phyloP scores from a whole-genome alignment of 1,284 basidiomycete species.

The Marasmius fiardii region DNA sequence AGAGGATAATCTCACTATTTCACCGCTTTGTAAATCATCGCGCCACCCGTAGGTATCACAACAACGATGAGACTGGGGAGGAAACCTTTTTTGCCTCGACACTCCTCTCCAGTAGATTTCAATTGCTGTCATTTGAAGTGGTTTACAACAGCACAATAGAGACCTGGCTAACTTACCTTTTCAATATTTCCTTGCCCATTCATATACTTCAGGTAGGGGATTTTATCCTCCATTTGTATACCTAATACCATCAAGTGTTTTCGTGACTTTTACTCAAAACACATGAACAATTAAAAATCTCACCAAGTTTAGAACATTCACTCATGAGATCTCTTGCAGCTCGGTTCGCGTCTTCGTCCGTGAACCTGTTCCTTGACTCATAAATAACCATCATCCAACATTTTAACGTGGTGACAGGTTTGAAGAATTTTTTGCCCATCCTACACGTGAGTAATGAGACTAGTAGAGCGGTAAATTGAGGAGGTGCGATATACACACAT shows the following conservation, averaged over 20 bases:
- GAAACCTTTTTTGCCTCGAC: background rate
- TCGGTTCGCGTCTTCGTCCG: background rate
- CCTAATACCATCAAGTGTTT: background rate
- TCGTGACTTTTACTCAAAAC: background rate
- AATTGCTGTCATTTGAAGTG: background rate
- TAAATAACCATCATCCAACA: constrained; percentile 3
- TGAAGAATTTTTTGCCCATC: background rate
- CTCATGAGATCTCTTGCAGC: background rate
- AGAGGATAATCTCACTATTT: background rate
- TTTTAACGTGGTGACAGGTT: background rate
- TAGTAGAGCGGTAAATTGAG: background rate
- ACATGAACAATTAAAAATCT: background rate
- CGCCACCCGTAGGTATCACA: background rate
- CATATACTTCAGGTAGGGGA: background rate
- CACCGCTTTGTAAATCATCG: background rate
- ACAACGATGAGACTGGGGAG: background rate
- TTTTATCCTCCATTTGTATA: background rate
- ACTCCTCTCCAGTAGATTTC: background rate
- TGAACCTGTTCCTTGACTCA: background rate
- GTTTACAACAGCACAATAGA: too few relatives aligned
- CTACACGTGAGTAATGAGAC: background rate
- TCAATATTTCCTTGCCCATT: background rate
- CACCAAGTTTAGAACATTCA: background rate
- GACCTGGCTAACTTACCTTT: background rate
- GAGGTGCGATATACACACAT: background rate